Conservation (phyloP, 139 green algal genomes). For the Chlamydomonas sp. region DNA sequence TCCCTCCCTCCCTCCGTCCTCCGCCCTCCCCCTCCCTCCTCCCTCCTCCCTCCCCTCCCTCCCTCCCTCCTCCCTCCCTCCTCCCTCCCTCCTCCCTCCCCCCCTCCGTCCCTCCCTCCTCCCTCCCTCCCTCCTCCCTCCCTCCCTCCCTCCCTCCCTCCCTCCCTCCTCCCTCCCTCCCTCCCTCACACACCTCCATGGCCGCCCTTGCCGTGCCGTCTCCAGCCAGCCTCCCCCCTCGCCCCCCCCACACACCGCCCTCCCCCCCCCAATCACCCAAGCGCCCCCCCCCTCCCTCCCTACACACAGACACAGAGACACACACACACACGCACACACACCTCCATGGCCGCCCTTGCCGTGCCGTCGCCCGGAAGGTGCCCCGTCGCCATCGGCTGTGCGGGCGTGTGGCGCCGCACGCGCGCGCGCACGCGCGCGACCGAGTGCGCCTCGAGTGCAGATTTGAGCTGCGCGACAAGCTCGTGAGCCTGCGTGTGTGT, state of each 20-base stretch:
- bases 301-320: too few species aligned
- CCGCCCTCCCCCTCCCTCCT: neutral
- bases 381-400: neutral
- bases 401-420: too few species aligned
- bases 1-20: neutral
- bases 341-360: neutral
- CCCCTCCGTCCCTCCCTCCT: neutral
- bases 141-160: neutral
- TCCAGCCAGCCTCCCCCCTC: neutral
- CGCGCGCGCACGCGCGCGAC: too few species aligned
- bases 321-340: too few species aligned
- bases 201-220: neutral
- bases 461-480: too few species aligned
- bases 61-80: neutral
- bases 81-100: neutral
- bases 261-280: too few species aligned
- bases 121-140: neutral
- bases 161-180: too few species aligned
- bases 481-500: too few species aligned
- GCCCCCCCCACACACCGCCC: too few species aligned
- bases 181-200: neutral
- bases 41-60: neutral
- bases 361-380: neutral
- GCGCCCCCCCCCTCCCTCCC: too few species aligned
- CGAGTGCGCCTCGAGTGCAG: too few species aligned